Conservation (phyloP, 2,329 filamentous ascomycete species). For the Emericellopsis atlantica region DNA sequence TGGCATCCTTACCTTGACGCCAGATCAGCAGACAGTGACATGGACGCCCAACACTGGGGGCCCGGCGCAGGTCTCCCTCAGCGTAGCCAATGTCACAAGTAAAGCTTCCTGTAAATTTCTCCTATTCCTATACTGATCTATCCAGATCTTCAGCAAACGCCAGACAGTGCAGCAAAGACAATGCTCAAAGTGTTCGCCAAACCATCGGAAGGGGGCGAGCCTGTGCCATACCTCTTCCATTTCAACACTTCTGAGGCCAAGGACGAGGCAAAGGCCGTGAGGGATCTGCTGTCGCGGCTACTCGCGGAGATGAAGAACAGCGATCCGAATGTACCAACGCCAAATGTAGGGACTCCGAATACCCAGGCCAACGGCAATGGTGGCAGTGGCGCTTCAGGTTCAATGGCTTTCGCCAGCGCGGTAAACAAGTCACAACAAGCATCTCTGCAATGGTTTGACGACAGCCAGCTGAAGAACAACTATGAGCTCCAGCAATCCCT, state of each 20-base stretch:
- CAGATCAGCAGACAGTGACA: conserved; percentile 60
- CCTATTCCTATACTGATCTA: neutral
- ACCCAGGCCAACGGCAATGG: conserved; percentile 9
- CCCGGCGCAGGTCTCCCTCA: conserved; percentile 54
- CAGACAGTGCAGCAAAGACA: conserved; percentile 75
- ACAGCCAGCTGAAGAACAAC: conserved; percentile 64
- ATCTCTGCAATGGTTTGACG: conserved; percentile 63
- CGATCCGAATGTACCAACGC: conserved; percentile 32
- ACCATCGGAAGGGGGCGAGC: conserved; percentile 39
- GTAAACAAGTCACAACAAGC: conserved; percentile 37
- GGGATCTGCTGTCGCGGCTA: conserved; percentile 67
- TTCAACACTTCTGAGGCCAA: conserved; percentile 77
- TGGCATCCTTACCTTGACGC: conserved; percentile 64
- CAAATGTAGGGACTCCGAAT: conserved; percentile 12
- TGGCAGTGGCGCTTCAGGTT: conserved; percentile 40
- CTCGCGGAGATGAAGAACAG: conserved; percentile 55
- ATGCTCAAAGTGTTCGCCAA: conserved; percentile 89
- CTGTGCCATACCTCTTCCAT: conserved; percentile 70
- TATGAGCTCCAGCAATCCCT: conserved; percentile 78
- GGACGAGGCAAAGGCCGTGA: conserved; percentile 73
- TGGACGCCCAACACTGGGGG: conserved; percentile 66
- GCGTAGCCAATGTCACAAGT: conserved; percentile 73
- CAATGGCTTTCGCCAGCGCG: conserved; percentile 69
- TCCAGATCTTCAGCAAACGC: conserved; percentile 86
- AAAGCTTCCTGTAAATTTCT: conserved; percentile 18